A percentile compares a stretch with the other conserved stretches of the same genome.
Evolutionary conservation across 768 basidiomycete species (phyloP).

Genomic region (Clathrus columnatus): DNA sequence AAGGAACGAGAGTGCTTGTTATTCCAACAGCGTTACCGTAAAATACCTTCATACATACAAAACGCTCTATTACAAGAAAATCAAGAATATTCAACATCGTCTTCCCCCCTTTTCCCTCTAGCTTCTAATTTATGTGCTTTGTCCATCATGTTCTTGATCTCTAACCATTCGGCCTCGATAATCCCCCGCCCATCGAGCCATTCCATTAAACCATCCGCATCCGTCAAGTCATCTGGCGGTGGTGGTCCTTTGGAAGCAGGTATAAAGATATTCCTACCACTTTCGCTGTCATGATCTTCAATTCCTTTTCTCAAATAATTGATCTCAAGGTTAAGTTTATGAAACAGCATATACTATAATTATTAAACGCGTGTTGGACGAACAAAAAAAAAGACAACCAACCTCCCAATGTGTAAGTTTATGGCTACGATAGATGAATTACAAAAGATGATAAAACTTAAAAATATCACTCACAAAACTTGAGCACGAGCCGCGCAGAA

Average conservation of each 20-base stretch:
- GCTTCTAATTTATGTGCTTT: slow-evolving; percentile 54
- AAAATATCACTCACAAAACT: slow-evolving; percentile 32
- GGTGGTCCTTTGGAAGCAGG: slow-evolving; percentile 40
- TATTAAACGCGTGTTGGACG: not conserved
- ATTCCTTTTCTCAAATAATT: slow-evolving; percentile 36
- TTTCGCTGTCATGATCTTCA: slow-evolving; percentile 14
- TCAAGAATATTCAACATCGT: not conserved
- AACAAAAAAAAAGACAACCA: slow-evolving; percentile 17
- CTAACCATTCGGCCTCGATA: slow-evolving; percentile 63
- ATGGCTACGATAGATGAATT: slow-evolving; percentile 27
- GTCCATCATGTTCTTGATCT: slow-evolving; percentile 66
- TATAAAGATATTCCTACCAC: slow-evolving; percentile 37
- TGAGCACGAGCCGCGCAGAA: slow-evolving; percentile 66
- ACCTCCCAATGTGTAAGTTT: slow-evolving; percentile 82
- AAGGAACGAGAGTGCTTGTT: too few relatives aligned
- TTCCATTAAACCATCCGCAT: slow-evolving; percentile 74
- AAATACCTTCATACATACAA: too few relatives aligned
- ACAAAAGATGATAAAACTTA: not conserved
- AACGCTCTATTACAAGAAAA: not conserved
- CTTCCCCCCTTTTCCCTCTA: not conserved
- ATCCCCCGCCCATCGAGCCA: slow-evolving; percentile 68
- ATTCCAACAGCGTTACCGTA: too few relatives aligned
- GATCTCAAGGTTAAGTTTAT: slow-evolving; percentile 47
- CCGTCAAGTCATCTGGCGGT: slow-evolving; percentile 57
- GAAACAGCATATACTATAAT: slow-evolving; percentile 56